Evolutionary conservation across 805 yeast genomes (phyloP).

Genomic region (Kazachstania taianensis): DNA sequence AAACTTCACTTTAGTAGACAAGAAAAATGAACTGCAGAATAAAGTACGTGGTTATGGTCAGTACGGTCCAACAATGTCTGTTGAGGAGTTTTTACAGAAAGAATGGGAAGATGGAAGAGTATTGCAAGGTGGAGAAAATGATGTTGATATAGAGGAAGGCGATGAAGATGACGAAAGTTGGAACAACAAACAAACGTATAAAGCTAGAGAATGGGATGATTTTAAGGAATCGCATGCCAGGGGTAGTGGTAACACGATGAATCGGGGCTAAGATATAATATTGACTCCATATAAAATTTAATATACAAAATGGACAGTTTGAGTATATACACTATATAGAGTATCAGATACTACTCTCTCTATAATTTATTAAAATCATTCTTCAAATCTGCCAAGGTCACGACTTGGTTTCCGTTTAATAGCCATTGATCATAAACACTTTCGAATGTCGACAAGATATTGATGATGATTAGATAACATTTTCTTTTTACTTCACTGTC

Average conservation of each 20-base stretch:
- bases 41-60: constrained; percentile 90
- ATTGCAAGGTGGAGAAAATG: constrained; percentile 37
- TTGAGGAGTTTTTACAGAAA: constrained; percentile 81
- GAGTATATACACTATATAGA: background rate
- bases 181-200: constrained; percentile 58
- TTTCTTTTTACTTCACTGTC: constrained; percentile 9
- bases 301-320: background rate
- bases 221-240: constrained; percentile 76
- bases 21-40: constrained; percentile 44
- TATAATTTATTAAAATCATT: constrained; percentile 9
- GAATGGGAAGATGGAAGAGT: constrained; percentile 82
- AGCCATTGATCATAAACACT: constrained; percentile 24
- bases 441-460: constrained; percentile 21
- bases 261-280: constrained; percentile 42
- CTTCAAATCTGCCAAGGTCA: constrained; percentile 23
- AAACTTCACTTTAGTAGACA: constrained; percentile 69
- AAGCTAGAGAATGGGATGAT: constrained; percentile 85
- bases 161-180: constrained; percentile 54
- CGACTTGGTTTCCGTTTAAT: constrained; percentile 19
- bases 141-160: constrained; percentile 30
- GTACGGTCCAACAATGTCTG: constrained; percentile 83
- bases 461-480: constrained; percentile 20
- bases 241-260: constrained; percentile 85
- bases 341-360: constrained; percentile 1
- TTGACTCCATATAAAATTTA: constrained; percentile 1